phyloP scores from a whole-genome alignment of 371 early-diverging fungal genomes.

The Mortierella sp. region DNA sequence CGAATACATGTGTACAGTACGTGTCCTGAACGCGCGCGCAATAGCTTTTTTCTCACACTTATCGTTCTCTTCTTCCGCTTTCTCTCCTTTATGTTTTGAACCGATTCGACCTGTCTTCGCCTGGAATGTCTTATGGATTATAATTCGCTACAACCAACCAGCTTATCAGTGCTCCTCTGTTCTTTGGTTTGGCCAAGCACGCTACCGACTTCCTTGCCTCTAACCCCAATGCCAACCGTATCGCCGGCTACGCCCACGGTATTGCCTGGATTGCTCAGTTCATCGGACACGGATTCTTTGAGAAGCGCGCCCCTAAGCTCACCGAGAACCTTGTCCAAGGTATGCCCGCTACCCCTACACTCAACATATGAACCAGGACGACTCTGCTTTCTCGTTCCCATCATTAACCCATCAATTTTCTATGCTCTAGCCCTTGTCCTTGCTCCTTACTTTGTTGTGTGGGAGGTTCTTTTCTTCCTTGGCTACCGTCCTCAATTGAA shows the following conservation, averaged over 20 bases:
- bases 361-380: background rate
- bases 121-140: background rate
- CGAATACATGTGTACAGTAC: background rate
- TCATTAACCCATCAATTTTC: background rate
- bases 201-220: conserved; percentile 68
- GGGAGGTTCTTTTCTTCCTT: conserved; percentile 87
- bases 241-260: conserved; percentile 74
- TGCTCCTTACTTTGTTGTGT: conserved; percentile 95
- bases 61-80: background rate
- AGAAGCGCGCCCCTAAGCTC: conserved; percentile 92
- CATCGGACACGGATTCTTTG: conserved; percentile 87
- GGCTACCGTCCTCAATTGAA: conserved; percentile 87
- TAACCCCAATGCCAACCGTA: conserved; percentile 65
- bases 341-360: background rate
- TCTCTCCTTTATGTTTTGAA: background rate
- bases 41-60: background rate
- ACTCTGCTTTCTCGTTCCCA: background rate
- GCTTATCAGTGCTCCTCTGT: conserved; percentile 72
- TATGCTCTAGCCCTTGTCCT: conserved; percentile 80
- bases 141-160: conserved; percentile 22
- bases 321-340: conserved; percentile 87
- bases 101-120: background rate
- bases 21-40: background rate
- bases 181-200: conserved; percentile 69
- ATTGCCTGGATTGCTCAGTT: conserved; percentile 92